Percentiles rank a stretch among this genome's conserved stretches.
Evolutionary conservation across 495 filamentous ascomycete species (phyloP).

Genomic region (Pyronema omphalodes): DNA sequence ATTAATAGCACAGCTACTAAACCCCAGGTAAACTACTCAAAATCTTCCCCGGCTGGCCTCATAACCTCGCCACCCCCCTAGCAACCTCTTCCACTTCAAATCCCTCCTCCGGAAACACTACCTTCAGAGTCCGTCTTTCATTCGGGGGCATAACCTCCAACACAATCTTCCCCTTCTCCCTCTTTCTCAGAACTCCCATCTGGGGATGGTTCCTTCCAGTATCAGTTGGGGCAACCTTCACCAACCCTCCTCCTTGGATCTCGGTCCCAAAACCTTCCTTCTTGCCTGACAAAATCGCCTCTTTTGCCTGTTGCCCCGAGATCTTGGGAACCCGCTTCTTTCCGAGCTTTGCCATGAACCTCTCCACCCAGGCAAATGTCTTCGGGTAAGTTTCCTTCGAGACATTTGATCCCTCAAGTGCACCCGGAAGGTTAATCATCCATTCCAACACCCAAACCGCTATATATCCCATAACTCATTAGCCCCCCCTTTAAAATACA

Average conservation of each 20-base stretch:
- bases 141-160: conserved; percentile 30
- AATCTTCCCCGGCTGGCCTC: too few relatives aligned
- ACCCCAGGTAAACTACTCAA: too few relatives aligned
- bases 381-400: conserved; percentile 30
- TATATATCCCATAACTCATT: conserved; percentile 3
- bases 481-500: too few relatives aligned
- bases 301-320: conserved; percentile 32
- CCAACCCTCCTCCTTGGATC: conserved; percentile 26
- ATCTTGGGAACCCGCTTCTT: conserved; percentile 26
- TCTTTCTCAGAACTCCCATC: conserved; percentile 30
- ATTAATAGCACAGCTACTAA: too few relatives aligned
- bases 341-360: conserved; percentile 34
- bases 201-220: conserved; percentile 37
- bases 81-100: conserved; percentile 29
- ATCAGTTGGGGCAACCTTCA: conserved; percentile 40
- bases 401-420: conserved; percentile 29
- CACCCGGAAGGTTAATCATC: conserved; percentile 32
- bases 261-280: conserved; percentile 8
- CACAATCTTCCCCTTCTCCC: conserved; percentile 34
- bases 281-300: conserved; percentile 24
- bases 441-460: conserved; percentile 43
- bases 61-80: conserved; percentile 7
- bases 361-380: conserved; percentile 36
- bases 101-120: conserved; percentile 38
- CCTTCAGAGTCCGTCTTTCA: conserved; percentile 21